A percentile compares a stretch with the other conserved stretches of the same genome.
These are phyloP conservation scores for Arxiozyma slooffiae DNA, from an alignment of 1,139 yeast genomes.

Conservation along the genomic window DNA sequence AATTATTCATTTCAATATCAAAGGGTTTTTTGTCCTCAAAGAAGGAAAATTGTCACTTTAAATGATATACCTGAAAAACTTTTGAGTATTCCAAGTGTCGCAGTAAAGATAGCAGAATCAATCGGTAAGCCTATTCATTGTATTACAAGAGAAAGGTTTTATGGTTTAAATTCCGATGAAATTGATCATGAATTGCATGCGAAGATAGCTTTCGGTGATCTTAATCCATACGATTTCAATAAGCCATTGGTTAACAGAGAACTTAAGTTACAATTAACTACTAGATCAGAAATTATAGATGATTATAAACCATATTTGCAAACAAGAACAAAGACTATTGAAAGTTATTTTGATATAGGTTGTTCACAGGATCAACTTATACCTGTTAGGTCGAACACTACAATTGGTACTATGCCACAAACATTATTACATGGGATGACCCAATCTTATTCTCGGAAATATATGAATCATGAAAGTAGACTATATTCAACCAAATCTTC, in stretches of 20 bases:
- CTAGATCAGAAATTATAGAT: conserved; percentile 18
- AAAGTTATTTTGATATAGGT: conserved; percentile 7
- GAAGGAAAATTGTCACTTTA: conserved; percentile 43
- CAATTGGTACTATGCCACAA: not conserved
- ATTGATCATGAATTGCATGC: conserved; percentile 39
- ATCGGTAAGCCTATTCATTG: conserved; percentile 44
- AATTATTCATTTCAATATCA: conserved; percentile 76
- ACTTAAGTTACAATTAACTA: conserved; percentile 18
- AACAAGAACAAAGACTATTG: conserved; percentile 4
- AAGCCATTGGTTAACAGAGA: conserved; percentile 34
- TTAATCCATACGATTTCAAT: conserved; percentile 56
- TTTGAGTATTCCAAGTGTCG: conserved; percentile 6
- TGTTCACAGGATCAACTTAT: not conserved
- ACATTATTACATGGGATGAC: not conserved
- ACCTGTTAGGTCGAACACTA: not conserved
- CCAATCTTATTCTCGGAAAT: not conserved
- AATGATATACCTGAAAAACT: conserved; percentile 42
- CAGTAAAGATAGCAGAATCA: conserved; percentile 43
- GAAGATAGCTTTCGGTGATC: conserved; percentile 51
- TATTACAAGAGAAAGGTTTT: conserved; percentile 13
- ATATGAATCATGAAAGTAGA: not conserved
- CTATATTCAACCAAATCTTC: not conserved
- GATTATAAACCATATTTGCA: not conserved
- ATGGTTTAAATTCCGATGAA: conserved; percentile 30
- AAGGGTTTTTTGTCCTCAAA: conserved; percentile 67